Evolutionary conservation across 176 grass and related monocot species (phyloP).

Genomic region (Oryza longistaminata): DNA sequence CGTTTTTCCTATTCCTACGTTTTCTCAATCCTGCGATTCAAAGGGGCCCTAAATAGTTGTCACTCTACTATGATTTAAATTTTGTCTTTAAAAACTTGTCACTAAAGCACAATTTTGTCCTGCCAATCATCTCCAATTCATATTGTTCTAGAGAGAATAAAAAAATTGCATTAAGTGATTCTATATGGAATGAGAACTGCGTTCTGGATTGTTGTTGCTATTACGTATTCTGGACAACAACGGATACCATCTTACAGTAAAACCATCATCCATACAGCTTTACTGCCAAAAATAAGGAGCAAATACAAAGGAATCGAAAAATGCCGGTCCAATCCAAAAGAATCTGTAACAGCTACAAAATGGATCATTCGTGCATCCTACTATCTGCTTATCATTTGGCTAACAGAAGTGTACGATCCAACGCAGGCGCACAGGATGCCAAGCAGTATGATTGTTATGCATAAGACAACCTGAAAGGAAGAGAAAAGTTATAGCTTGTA

Average conservation of each 20-base stretch:
- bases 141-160: no score
- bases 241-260: neutral
- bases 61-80: no score
- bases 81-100: no score
- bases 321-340: neutral
- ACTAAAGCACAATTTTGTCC: no score
- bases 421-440: constrained; percentile 43
- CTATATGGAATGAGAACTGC: neutral
- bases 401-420: constrained; percentile 66
- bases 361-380: neutral
- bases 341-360: constrained; percentile 27
- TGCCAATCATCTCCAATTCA: no score
- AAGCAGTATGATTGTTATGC: constrained; percentile 50
- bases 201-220: neutral
- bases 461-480: constrained; percentile 44
- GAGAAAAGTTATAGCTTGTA: neutral
- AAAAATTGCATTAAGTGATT: neutral
- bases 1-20: no score
- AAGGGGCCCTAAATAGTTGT: no score
- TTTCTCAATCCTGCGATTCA: no score
- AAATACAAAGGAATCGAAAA: neutral
- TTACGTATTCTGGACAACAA: neutral
- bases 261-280: neutral
- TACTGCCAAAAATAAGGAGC: constrained; percentile 4
- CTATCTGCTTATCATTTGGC: constrained; percentile 50